phyloP scores from a whole-genome alignment of 208 protist genomes.

The Trypanosoma theileri region DNA sequence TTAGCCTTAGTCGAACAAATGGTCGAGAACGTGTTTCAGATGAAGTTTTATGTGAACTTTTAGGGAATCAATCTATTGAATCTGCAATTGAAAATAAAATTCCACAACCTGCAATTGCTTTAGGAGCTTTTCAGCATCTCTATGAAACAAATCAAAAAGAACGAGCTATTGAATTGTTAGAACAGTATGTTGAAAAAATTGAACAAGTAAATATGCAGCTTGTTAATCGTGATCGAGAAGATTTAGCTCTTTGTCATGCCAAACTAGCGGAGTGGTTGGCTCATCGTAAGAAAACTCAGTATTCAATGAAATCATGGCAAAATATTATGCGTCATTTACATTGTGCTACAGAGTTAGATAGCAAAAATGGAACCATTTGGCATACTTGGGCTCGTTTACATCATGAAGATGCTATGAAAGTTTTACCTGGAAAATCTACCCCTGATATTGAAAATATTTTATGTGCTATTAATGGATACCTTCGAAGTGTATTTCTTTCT shows the following conservation, averaged over 20 bases:
- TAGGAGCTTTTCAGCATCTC: conserved; percentile 83
- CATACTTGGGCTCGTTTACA: conserved; percentile 97
- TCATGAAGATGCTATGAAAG: conserved; percentile 71
- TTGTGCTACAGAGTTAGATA: conserved; percentile 80
- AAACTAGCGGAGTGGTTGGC: conserved; percentile 82
- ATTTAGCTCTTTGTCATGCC: conserved; percentile 81
- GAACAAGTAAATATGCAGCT: conserved; percentile 28
- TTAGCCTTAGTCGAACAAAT: conserved; percentile 91
- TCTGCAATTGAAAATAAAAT: conserved; percentile 53
- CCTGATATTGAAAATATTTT: conserved; percentile 65
- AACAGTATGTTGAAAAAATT: conserved; percentile 64
- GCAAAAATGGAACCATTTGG: conserved; percentile 97
- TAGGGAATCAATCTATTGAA: conserved; percentile 71
- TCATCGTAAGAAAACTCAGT: conserved; percentile 17
- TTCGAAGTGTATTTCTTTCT: conserved; percentile 86
- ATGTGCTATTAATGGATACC: conserved; percentile 94
- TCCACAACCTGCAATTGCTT: conserved; percentile 70
- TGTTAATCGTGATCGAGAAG: conserved; percentile 21
- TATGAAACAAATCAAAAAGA: conserved; percentile 83
- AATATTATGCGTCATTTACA: conserved; percentile 67
- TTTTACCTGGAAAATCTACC: conserved; percentile 1
- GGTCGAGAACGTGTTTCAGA: conserved; percentile 79
- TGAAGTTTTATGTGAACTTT: conserved; percentile 89
- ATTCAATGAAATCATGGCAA: conserved; percentile 25
- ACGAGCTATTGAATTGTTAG: conserved; percentile 64